Evolutionary conservation across 352 stramenopile species (phyloP).

Genomic region (Phytophthora tentaculata): DNA sequence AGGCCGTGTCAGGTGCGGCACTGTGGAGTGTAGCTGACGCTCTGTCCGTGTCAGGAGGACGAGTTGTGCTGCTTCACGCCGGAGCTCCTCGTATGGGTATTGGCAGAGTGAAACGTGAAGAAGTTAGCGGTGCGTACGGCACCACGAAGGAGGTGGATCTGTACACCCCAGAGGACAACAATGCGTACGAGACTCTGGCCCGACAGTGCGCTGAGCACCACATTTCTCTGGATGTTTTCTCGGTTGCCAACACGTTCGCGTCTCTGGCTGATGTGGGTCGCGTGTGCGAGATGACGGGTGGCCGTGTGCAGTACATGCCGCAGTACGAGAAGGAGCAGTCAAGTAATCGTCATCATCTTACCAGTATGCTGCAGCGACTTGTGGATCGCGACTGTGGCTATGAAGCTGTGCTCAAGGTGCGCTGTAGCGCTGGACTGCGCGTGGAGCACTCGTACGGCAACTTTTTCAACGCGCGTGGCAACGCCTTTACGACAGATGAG

Average conservation of each 20-base stretch:
- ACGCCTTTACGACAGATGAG: slow-evolving; percentile 76
- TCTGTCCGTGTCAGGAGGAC: slow-evolving; percentile 62
- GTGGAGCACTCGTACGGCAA: slow-evolving; percentile 89
- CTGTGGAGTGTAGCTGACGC: slow-evolving; percentile 83
- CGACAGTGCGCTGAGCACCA: slow-evolving; percentile 75
- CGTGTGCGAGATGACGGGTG: slow-evolving; percentile 86
- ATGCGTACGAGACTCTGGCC: slow-evolving; percentile 73
- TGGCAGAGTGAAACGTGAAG: slow-evolving; percentile 79
- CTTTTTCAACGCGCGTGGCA: slow-evolving; percentile 72
- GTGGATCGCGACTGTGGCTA: slow-evolving; percentile 81
- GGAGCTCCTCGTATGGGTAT: slow-evolving; percentile 77
- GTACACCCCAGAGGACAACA: slow-evolving; percentile 76
- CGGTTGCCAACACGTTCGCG: slow-evolving; percentile 83
- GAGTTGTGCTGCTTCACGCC: slow-evolving; percentile 79
- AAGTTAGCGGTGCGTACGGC: slow-evolving; percentile 81
- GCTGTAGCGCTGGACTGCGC: slow-evolving; percentile 79
- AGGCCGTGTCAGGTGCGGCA: slow-evolving; percentile 76
- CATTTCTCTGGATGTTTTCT: slow-evolving; percentile 88
- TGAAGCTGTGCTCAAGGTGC: slow-evolving; percentile 91
- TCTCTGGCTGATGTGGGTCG: slow-evolving; percentile 83
- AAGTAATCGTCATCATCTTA: slow-evolving; percentile 83
- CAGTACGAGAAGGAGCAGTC: slow-evolving; percentile 88
- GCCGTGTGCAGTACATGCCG: slow-evolving; percentile 86
- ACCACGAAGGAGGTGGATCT: slow-evolving; percentile 88
- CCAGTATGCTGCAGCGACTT: slow-evolving; percentile 73